phyloP scores from a whole-genome alignment of 2,329 filamentous ascomycete genomes.

The Epichloe hybrida region DNA sequence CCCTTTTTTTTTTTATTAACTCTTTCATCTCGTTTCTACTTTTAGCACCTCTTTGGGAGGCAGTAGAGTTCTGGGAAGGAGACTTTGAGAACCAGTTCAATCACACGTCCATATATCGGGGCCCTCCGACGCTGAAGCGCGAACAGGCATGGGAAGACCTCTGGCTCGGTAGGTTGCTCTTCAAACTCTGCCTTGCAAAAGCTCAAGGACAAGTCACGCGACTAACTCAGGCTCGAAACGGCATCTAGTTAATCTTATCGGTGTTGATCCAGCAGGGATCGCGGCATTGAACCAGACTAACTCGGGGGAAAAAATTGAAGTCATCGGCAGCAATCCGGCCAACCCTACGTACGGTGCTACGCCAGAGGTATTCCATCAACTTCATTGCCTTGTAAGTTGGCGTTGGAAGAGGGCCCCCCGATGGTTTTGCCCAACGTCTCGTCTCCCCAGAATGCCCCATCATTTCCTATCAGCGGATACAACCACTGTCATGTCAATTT shows the following conservation, averaged over 20 bases:
- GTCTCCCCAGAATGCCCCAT: too few species aligned
- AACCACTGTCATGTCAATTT: too few species aligned
- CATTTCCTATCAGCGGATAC: too few species aligned
- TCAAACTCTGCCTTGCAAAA: neutral
- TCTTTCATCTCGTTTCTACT: neutral
- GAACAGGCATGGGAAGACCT: neutral
- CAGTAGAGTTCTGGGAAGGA: slow-evolving; percentile 3
- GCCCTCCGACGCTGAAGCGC: neutral
- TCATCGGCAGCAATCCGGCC: neutral
- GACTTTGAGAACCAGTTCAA: slow-evolving; percentile 1
- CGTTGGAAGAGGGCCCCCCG: too few species aligned
- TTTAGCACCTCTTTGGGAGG: slow-evolving; percentile 1
- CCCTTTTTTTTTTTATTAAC: too few species aligned
- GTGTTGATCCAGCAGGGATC: neutral
- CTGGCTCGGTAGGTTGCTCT: neutral
- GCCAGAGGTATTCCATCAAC: neutral
- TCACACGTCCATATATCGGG: neutral
- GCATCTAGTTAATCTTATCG: neutral
- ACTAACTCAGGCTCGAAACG: neutral
- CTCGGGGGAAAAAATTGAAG: neutral
- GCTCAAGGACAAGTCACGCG: neutral
- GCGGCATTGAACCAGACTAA: neutral
- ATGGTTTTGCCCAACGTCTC: too few species aligned
- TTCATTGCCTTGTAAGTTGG: slow-evolving; percentile 1
- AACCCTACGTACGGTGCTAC: neutral